phyloP scores from a whole-genome alignment of 495 filamentous ascomycete genomes.

The Terfezia boudieri region DNA sequence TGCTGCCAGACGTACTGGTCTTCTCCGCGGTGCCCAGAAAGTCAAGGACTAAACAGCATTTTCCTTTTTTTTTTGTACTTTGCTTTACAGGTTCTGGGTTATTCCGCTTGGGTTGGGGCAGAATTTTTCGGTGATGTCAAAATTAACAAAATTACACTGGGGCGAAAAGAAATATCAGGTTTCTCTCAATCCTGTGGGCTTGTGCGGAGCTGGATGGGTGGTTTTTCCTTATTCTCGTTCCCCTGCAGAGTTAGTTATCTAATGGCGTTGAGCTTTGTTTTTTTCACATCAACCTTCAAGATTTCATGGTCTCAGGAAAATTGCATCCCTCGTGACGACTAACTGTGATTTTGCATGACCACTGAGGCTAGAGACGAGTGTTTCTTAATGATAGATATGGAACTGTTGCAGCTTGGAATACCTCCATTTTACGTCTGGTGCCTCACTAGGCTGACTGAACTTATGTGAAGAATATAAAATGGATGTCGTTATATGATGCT shows the following conservation, averaged over 20 bases:
- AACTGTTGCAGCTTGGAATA: too few relatives aligned
- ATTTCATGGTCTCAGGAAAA: too few relatives aligned
- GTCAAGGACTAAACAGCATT: conserved; percentile 56
- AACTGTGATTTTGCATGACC: too few relatives aligned
- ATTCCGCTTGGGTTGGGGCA: background rate
- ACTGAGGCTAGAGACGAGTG: too few relatives aligned
- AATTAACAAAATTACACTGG: background rate
- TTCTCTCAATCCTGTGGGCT: background rate
- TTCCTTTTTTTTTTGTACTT: background rate
- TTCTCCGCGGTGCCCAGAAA: conserved; percentile 99
- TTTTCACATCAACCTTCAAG: background rate
- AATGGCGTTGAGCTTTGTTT: background rate
- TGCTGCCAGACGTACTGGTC: conserved; percentile 93
- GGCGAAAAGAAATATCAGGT: background rate
- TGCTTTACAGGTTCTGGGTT: background rate
- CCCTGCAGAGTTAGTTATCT: background rate
- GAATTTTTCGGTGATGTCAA: background rate
- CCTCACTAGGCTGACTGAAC: too few relatives aligned
- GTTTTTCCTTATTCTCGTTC: background rate
- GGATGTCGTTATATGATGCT: too few relatives aligned
- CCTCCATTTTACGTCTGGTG: too few relatives aligned
- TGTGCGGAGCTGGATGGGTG: background rate
- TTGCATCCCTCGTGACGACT: too few relatives aligned
- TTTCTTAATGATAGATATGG: too few relatives aligned
- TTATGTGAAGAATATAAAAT: too few relatives aligned